These are phyloP conservation scores for Nakazawaea anatomiae DNA, from an alignment of 805 yeast species.

Conservation along the genomic window DNA sequence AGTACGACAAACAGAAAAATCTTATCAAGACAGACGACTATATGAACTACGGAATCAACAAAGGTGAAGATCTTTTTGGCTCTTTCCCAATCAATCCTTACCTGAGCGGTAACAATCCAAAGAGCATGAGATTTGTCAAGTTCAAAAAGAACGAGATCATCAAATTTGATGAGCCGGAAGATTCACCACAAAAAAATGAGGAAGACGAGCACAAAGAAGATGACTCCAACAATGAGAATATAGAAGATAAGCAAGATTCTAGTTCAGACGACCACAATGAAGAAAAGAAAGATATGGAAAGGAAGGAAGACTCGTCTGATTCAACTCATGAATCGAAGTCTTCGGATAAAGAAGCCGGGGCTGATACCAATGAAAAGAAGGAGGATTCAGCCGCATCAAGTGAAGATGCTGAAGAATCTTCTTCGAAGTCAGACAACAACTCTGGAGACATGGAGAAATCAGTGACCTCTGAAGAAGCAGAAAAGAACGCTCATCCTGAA, in stretches of 20 bases:
- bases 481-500: background rate
- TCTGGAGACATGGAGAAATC: too few species aligned
- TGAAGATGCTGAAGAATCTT: too few species aligned
- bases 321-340: background rate
- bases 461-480: background rate
- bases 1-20: conserved; percentile 9
- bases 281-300: background rate
- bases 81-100: conserved; percentile 25
- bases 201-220: background rate
- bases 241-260: background rate
- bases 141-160: conserved; percentile 22
- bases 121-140: conserved; percentile 25
- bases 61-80: conserved; percentile 21
- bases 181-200: background rate
- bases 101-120: conserved; percentile 22
- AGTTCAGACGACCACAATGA: background rate
- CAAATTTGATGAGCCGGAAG: conserved; percentile 18
- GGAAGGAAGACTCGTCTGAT: background rate
- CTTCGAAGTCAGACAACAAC: too few species aligned
- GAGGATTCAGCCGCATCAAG: background rate
- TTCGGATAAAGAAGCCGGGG: conserved; percentile 13
- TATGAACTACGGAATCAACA: conserved; percentile 8
- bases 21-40: conserved; percentile 12
- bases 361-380: conserved; percentile 11
- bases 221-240: background rate